phyloP scores from a whole-genome alignment of 2,329 filamentous ascomycete species.

The Escovopsis sp. region DNA sequence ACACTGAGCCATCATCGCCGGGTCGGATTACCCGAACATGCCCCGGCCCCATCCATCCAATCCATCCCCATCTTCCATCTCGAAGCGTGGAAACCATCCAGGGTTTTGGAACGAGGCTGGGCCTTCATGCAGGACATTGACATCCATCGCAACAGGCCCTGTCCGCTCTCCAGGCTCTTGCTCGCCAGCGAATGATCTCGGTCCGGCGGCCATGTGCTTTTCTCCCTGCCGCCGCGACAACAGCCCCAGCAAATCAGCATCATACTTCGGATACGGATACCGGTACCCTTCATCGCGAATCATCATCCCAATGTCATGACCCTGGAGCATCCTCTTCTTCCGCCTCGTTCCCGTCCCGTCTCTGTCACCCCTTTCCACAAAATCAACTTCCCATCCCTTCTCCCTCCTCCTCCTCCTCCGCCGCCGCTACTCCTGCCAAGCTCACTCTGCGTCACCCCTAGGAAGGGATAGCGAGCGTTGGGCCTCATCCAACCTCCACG shows the following conservation, averaged over 20 bases:
- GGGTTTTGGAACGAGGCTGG: slow-evolving; percentile 2
- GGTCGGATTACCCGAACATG: slow-evolving; percentile 2
- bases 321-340: neutral
- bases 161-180: slow-evolving; percentile 1
- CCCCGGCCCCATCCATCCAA: slow-evolving; percentile 2
- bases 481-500: slow-evolving; percentile 1
- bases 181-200: neutral
- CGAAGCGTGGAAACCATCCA: neutral
- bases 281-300: neutral
- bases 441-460: slow-evolving; percentile 4
- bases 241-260: neutral
- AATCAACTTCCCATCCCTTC: neutral
- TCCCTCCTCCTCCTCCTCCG: neutral
- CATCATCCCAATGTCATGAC: slow-evolving; percentile 4
- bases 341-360: slow-evolving; percentile 2
- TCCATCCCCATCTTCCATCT: neutral
- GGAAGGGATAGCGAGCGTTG: neutral
- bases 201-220: slow-evolving; percentile 1
- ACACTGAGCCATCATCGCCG: no score
- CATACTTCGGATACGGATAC: neutral
- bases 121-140: slow-evolving; percentile 1
- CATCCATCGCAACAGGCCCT: no score
- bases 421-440: slow-evolving; percentile 3
- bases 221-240: neutral
- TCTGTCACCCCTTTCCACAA: neutral